Conservation (phyloP, 495 filamentous ascomycete species). For the Podospora conica region DNA sequence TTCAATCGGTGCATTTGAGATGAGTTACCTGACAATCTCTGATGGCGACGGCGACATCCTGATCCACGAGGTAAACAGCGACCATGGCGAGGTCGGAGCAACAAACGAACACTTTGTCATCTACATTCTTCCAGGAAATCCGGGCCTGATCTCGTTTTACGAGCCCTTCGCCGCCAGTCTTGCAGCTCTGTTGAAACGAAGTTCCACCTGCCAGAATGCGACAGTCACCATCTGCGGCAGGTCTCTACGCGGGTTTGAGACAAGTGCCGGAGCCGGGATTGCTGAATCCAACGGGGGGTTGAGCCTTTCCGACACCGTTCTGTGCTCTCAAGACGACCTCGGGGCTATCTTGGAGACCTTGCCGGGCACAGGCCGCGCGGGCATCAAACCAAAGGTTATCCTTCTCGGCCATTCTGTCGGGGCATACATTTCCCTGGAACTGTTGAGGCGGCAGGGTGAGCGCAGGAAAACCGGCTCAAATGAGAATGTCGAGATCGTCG, state of each 20-base stretch:
- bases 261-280: not conserved
- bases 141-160: slow-evolving; percentile 1
- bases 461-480: not conserved
- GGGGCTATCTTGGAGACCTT: too few species aligned
- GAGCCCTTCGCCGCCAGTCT: not conserved
- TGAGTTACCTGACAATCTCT: not conserved
- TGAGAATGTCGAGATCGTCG: not conserved
- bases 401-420: not conserved
- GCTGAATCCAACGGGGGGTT: not conserved
- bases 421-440: not conserved
- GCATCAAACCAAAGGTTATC: not conserved
- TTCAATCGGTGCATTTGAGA: not conserved
- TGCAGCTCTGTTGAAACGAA: not conserved
- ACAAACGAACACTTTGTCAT: not conserved
- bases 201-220: not conserved
- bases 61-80: not conserved
- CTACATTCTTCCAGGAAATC: not conserved
- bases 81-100: not conserved
- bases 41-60: not conserved
- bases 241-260: not conserved
- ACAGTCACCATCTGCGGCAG: not conserved
- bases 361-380: too few species aligned
- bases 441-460: not conserved
- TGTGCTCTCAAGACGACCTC: too few species aligned
- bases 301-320: too few species aligned